Base-by-base conservation (phyloP, 345 rosid species). In the Arabidopsis thaliana region DNA sequence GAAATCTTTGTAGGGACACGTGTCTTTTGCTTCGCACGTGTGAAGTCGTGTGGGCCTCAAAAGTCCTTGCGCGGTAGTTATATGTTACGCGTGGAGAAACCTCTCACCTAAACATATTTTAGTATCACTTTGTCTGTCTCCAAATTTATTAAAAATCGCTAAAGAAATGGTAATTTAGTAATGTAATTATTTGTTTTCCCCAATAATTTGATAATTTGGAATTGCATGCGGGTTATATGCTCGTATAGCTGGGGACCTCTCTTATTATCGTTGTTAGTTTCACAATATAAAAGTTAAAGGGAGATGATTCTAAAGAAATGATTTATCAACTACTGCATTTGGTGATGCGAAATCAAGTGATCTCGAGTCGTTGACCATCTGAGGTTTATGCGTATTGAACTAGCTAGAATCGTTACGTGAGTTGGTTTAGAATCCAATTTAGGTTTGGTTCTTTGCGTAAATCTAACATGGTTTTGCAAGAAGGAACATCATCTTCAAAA, bases 1-100 rank as follows among this genome's bases (percentile, higher is more conserved):
- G 71, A 77, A 75, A 84, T 79, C 81, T 62, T 46, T 51, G 49
- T 79, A 69, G 85, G 85, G 75, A 76, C 89, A 69, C 56, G 72
- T 79, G 82, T 75, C 77, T 16, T 36, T 28, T 1, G 41, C 59
- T 46, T 67, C 67, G 61, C 79, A 79, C 78, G 80, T 82, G 85
- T 68, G 72, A 78, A 63, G 45, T 69, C 0, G 34, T 12, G 74
- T 70, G 84, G 83, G 30, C 40, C 76, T 74, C 64, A 59, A 50
- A 64, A 61, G 63, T 65, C 71, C 16, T 49, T 66, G 74, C 64
- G 73, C 77, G 76, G 77, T 78, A 10, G 77, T 72, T 78, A 59
- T 49, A 20, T 28, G 71, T 16, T 70, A 76, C 66, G 71, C 75
- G 75, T 76, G 75, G 70, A 62, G 10, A 42, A 60, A 32, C 69